Evolutionary conservation across 2,329 filamentous ascomycete genomes (phyloP).

Genomic region (Shiraia sp.): DNA sequence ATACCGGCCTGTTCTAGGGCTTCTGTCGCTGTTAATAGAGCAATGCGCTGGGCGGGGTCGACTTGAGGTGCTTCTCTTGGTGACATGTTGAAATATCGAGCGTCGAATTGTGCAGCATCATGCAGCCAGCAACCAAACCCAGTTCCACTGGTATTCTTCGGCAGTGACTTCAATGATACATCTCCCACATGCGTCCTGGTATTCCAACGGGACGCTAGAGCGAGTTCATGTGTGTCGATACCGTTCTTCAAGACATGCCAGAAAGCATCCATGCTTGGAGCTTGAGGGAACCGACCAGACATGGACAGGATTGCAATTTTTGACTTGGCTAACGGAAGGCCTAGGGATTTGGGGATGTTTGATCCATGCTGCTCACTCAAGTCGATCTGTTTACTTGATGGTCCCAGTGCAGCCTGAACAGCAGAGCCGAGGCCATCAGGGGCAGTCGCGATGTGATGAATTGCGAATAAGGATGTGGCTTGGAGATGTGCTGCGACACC

Average conservation of each 20-base stretch:
- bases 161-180: not conserved
- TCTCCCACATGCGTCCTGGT: not conserved
- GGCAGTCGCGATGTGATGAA: not conserved
- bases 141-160: constrained; percentile 17
- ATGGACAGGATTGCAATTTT: constrained; percentile 6
- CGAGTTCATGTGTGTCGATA: constrained; percentile 1
- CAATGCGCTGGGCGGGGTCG: constrained; percentile 23
- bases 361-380: not conserved
- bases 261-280: constrained; percentile 4
- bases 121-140: constrained; percentile 26
- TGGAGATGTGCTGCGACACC: not conserved
- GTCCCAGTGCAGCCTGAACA: not conserved
- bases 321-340: not conserved
- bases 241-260: constrained; percentile 5
- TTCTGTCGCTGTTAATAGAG: constrained; percentile 24
- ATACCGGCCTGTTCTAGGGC: constrained; percentile 26
- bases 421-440: constrained; percentile 1
- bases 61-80: constrained; percentile 24
- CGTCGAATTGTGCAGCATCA: constrained; percentile 22
- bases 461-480: not conserved
- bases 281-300: constrained; percentile 5
- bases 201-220: not conserved
- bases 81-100: constrained; percentile 28
- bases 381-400: not conserved
- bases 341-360: not conserved